Percentiles rank a stretch among this genome's conserved stretches.
phyloP scores from a whole-genome alignment of 2,329 filamentous ascomycete genomes.

The Talaromyces sp. region DNA sequence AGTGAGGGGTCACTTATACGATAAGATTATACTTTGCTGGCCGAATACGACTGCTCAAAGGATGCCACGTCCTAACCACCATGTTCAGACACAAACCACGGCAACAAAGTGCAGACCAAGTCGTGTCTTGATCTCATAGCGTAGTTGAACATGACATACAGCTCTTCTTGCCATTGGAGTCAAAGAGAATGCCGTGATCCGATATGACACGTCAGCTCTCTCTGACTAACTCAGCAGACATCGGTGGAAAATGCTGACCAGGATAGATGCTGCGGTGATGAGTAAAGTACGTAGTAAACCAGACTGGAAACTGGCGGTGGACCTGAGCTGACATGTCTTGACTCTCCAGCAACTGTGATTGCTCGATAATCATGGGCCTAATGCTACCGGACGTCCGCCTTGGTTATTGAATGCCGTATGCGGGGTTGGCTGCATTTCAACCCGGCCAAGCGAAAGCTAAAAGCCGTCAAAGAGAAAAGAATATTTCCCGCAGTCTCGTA shows the following conservation, averaged over 20 bases:
- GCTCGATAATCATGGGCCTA: not conserved
- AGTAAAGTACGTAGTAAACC: not conserved
- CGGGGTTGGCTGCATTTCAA: not conserved
- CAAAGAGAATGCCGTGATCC: not conserved
- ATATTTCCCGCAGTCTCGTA: not conserved
- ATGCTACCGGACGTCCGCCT: constrained; percentile 1
- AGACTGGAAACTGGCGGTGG: constrained; percentile 2
- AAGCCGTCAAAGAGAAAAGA: not conserved
- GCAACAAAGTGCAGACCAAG: not conserved
- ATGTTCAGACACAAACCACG: not conserved
- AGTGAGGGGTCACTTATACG: not conserved
- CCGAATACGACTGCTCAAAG: no score
- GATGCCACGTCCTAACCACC: not conserved
- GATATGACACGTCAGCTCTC: constrained; percentile 5
- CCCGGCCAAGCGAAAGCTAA: not conserved
- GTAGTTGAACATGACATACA: not conserved
- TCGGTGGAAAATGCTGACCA: not conserved
- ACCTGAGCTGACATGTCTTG: not conserved
- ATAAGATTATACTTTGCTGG: not conserved
- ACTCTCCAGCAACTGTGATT: constrained; percentile 1
- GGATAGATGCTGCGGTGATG: not conserved
- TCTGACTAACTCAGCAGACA: not conserved
- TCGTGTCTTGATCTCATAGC: not conserved
- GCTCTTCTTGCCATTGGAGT: no score
- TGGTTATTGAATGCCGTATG: constrained; percentile 1